These are phyloP conservation scores for Hondaea fermentalgiana DNA, from an alignment of 108 stramenopile genomes.

Conservation along the genomic window DNA sequence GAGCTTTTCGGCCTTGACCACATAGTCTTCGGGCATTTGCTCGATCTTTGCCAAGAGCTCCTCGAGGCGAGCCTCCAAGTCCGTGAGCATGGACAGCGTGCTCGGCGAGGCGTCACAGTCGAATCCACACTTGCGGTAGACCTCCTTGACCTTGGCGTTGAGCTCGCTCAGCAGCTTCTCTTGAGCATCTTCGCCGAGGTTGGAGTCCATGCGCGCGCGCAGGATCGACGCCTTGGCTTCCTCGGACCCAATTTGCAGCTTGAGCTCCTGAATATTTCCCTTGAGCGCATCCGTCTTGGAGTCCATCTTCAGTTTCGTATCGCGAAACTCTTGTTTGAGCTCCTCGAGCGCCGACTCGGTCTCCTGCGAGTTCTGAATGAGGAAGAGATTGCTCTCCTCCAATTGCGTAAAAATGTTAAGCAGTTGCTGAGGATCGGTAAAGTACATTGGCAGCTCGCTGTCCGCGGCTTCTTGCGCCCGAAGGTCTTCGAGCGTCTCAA, in stretches of 20 bases:
- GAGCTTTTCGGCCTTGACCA: slow-evolving; percentile 48
- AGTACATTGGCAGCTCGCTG: slow-evolving; percentile 63
- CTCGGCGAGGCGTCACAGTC: slow-evolving; percentile 39
- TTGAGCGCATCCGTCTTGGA: slow-evolving; percentile 32
- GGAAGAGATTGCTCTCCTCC: slow-evolving; percentile 58
- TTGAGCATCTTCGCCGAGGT: slow-evolving; percentile 38
- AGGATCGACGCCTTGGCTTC: slow-evolving; percentile 42
- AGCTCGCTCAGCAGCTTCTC: slow-evolving; percentile 44
- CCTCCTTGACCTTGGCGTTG: slow-evolving; percentile 37
- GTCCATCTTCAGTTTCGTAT: slow-evolving; percentile 40
- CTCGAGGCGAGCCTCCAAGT: slow-evolving; percentile 50
- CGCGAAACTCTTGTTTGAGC: slow-evolving; percentile 39
- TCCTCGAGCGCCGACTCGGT: slow-evolving; percentile 59
- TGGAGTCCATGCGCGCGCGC: slow-evolving; percentile 27
- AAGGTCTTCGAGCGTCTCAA: neutral
- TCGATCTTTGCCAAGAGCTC: slow-evolving; percentile 41
- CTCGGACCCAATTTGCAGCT: slow-evolving; percentile 35
- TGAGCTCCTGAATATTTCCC: slow-evolving; percentile 24
- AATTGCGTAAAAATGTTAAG: slow-evolving; percentile 47
- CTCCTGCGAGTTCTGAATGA: slow-evolving; percentile 62
- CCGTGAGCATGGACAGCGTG: slow-evolving; percentile 51
- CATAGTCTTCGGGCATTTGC: slow-evolving; percentile 52
- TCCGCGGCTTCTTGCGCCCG: slow-evolving; percentile 39
- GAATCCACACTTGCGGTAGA: slow-evolving; percentile 54
- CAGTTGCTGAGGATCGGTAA: slow-evolving; percentile 51